Evolutionary conservation across 805 yeast genomes (phyloP).

Genomic region (Yamadazyma laniorum): DNA sequence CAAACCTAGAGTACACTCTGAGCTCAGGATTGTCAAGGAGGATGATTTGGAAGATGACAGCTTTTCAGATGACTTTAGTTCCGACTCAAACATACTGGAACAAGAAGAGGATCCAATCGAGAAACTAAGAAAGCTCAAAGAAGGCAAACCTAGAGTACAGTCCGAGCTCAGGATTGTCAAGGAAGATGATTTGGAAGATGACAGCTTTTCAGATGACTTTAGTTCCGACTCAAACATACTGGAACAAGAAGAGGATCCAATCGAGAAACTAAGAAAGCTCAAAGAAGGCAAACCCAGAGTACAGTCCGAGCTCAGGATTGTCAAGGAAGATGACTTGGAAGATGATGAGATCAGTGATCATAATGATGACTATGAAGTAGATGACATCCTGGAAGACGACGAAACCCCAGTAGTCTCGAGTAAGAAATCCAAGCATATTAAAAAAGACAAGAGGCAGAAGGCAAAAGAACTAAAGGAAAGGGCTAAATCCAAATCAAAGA

Average conservation of each 20-base stretch:
- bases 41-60: constrained; percentile 28
- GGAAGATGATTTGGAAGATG: constrained; percentile 31
- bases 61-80: constrained; percentile 5
- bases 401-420: constrained; percentile 10
- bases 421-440: constrained; percentile 18
- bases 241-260: constrained; percentile 20
- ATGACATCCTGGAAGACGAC: constrained; percentile 21
- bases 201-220: constrained; percentile 10
- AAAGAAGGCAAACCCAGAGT: constrained; percentile 9
- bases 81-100: constrained; percentile 1
- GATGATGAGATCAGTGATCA: constrained; percentile 10
- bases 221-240: constrained; percentile 1
- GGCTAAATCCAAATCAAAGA: constrained; percentile 12
- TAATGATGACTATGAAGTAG: constrained; percentile 1
- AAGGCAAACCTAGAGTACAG: constrained; percentile 4
- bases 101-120: constrained; percentile 22
- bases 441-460: constrained; percentile 12
- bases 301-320: constrained; percentile 14
- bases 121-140: constrained; percentile 17
- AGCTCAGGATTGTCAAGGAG: constrained; percentile 27
- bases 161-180: constrained; percentile 24
- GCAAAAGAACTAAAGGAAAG: constrained; percentile 16
- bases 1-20: constrained; percentile 8
- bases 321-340: constrained; percentile 38
- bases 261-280: constrained; percentile 18